Evolutionary conservation across 139 green algal species (phyloP).

Genomic region (Micractinium sp.): DNA sequence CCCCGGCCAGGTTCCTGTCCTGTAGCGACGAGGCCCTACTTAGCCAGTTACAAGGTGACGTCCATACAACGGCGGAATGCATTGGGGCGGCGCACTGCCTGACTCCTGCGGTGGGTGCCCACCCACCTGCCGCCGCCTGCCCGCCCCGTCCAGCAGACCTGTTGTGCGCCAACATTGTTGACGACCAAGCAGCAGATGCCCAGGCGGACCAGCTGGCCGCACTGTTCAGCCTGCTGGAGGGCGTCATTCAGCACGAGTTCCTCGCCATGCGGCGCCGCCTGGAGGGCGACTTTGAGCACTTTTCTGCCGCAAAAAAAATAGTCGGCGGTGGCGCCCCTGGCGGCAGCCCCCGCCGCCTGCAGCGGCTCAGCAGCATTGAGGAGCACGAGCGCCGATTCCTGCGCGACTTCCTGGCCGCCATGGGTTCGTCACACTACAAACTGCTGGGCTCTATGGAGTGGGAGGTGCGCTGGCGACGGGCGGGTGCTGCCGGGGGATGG

Average conservation of each 20-base stretch:
- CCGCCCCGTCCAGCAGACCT: background rate
- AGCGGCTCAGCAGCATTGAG: background rate
- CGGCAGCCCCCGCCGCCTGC: background rate
- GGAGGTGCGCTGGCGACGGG: background rate
- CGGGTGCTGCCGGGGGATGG: background rate
- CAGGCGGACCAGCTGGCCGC: background rate
- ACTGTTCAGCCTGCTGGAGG: background rate
- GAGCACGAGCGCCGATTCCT: conserved; percentile 22
- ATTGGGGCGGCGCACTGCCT: background rate
- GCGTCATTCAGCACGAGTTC: background rate
- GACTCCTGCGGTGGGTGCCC: background rate
- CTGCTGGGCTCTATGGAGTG: conserved; percentile 11
- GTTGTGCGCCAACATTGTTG: background rate
- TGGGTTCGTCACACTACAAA: background rate
- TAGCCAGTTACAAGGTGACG: conserved; percentile 14
- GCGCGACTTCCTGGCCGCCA: background rate
- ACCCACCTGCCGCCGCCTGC: background rate
- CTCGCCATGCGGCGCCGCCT: background rate
- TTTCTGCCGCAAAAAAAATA: background rate
- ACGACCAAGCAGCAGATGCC: background rate
- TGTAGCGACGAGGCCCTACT: background rate
- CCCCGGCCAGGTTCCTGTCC: background rate
- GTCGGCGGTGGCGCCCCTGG: background rate
- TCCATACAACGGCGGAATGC: too few relatives aligned
- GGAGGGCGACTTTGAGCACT: conserved; percentile 10